Base-by-base conservation (phyloP, 495 filamentous ascomycete genomes). In the Tuber calosporum region DNA sequence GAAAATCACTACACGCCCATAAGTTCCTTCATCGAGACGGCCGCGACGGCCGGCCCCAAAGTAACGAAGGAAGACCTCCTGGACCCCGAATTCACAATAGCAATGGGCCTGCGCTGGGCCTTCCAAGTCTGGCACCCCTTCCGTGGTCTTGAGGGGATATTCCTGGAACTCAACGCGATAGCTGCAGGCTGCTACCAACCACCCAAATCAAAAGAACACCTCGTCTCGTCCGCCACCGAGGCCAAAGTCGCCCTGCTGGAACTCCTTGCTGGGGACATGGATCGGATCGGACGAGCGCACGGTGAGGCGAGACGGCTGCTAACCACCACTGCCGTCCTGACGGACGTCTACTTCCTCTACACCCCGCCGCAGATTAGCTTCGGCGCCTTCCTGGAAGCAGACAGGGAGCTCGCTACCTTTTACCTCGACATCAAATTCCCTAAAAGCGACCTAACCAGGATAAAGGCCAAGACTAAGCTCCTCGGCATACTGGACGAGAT, bases 291-390 rank as follows among this genome's bases (percentile, higher is more conserved):
- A 39, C 82, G 84, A 11, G 93, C 92, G 2, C 93, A 97, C 79
- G 84, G 82, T 42, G 87, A 84, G 72, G 91, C 93, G 7, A 88
- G 90, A 66, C 87, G 90, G 4, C 85, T 91, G 53, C 86, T 97
- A 43, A 93, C 93, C 74, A 89, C 87, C 66, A 89, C 91, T 68
- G 92, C 93, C 1, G 84, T 95, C 62, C 87, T 97, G 76, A 94
- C 94, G 38, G 95, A 99, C 80, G 93, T 87, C 34, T 97, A 97
- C 84, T 97, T 98, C 85, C 90, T 97, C 79, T 98, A 92, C 83
- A 96, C 96, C 4, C 96, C 95, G 0, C 90, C 91, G 20, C 95
- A 99, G 82, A 95, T 97, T 81, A 93, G 92, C 90, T 86, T 97
- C 30, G 89, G 92, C 0, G 89, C 93, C 0, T 84, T 97, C 39